Conservation (phyloP, 2,329 filamentous ascomycete genomes). For the Dendrostoma leiphaemia region DNA sequence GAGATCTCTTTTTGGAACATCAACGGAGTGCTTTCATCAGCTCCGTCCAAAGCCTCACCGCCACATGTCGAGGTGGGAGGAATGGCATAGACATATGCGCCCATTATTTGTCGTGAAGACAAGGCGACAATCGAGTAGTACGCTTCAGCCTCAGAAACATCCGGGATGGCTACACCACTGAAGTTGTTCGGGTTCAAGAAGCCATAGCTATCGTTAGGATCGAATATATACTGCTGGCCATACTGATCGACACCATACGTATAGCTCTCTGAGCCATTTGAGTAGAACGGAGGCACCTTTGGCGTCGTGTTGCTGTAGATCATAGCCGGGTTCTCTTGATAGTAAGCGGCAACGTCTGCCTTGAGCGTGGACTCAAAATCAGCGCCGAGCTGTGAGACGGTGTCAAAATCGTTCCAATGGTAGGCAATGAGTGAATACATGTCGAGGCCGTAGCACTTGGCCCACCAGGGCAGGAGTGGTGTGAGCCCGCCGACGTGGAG, state of each 20-base stretch:
- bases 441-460: conserved; percentile 62
- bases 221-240: conserved; percentile 20
- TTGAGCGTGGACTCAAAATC: conserved; percentile 17
- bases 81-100: conserved; percentile 71
- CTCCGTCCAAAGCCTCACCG: not conserved
- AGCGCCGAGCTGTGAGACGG: conserved; percentile 40
- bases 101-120: conserved; percentile 75
- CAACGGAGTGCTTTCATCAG: conserved; percentile 53
- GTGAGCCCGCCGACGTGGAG: conserved; percentile 71
- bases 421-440: conserved; percentile 62
- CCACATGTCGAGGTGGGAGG: conserved; percentile 45
- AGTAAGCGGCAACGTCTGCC: conserved; percentile 13
- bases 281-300: not conserved
- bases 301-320: not conserved
- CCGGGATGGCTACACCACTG: conserved; percentile 57
- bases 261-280: not conserved
- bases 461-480: conserved; percentile 73
- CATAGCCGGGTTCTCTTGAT: not conserved
- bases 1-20: conserved; percentile 84
- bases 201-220: conserved; percentile 20
- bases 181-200: conserved; percentile 67
- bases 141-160: conserved; percentile 70
- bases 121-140: conserved; percentile 75
- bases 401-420: conserved; percentile 69
- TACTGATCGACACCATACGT: conserved; percentile 2